These are phyloP conservation scores for Camellia granthamiana DNA, from an alignment of 148 eudicot genomes.

Conservation along the genomic window DNA sequence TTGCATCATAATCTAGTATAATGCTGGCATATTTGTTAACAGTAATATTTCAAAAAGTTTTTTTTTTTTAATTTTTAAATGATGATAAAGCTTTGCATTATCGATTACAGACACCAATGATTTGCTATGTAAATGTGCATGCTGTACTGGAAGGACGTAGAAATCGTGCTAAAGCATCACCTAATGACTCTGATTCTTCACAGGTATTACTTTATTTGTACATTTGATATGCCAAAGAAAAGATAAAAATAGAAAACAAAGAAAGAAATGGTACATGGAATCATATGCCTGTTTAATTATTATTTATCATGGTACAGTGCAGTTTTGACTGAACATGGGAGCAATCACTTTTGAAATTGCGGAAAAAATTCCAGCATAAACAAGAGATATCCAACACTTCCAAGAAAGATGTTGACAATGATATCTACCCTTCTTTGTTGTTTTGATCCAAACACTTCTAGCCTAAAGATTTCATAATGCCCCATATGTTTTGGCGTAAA, in stretches of 20 bases:
- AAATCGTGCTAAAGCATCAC: conserved; percentile 79
- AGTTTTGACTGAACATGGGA: neutral
- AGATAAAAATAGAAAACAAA: neutral
- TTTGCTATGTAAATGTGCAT: conserved; percentile 93
- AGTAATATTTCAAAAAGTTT: neutral
- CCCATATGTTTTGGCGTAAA: too few relatives aligned
- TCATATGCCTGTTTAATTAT: neutral
- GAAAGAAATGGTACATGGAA: neutral
- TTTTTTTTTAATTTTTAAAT: neutral
- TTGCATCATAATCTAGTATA: conserved; percentile 4
- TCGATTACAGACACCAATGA: conserved; percentile 81
- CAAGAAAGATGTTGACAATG: neutral
- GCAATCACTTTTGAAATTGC: neutral
- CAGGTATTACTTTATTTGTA: conserved; percentile 46
- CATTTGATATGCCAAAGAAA: neutral
- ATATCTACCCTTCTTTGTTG: neutral
- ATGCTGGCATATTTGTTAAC: conserved; percentile 1
- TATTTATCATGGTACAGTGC: neutral
- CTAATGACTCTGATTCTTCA: conserved; percentile 62
- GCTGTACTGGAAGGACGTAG: conserved; percentile 90
- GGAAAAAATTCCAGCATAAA: neutral
- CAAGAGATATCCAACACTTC: neutral
- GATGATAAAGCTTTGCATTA: conserved; percentile 10
- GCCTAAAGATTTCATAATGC: neutral
- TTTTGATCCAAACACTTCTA: neutral